Conservation (phyloP, 2,329 filamentous ascomycete species). For the Arthrocladium fulminans region DNA sequence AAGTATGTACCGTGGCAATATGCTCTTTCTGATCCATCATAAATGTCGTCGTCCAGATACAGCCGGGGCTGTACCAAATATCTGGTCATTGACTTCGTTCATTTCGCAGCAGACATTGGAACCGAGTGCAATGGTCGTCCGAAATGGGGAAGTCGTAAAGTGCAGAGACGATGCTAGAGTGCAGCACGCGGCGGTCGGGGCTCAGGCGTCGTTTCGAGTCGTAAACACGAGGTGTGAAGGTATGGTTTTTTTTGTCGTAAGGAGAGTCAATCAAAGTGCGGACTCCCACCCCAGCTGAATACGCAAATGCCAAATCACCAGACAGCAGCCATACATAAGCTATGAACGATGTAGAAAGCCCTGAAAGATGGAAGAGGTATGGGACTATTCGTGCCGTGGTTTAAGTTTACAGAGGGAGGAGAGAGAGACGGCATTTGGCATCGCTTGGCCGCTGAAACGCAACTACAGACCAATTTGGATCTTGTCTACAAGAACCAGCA, state of each 20-base stretch:
- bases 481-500: neutral
- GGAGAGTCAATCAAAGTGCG: slow-evolving; percentile 5
- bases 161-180: neutral
- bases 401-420: neutral
- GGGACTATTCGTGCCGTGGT: neutral
- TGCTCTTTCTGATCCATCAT: slow-evolving; percentile 11
- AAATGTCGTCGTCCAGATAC: slow-evolving; percentile 8
- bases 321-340: slow-evolving; percentile 5
- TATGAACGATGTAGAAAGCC: slow-evolving; percentile 1
- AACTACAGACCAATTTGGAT: slow-evolving; percentile 6
- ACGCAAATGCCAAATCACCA: slow-evolving; percentile 3
- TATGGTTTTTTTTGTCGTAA: slow-evolving; percentile 1
- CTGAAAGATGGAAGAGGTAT: neutral
- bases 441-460: slow-evolving; percentile 9
- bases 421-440: neutral
- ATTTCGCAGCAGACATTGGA: slow-evolving; percentile 7
- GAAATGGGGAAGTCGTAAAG: neutral
- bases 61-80: slow-evolving; percentile 9
- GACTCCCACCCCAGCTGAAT: neutral
- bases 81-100: slow-evolving; percentile 9
- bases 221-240: slow-evolving; percentile 4
- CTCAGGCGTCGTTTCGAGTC: neutral
- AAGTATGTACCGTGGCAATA: slow-evolving; percentile 8
- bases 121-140: neutral
- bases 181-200: neutral